These are phyloP conservation scores for Cyphellophora europaea DNA, from an alignment of 2,329 filamentous ascomycete species.

Conservation along the genomic window DNA sequence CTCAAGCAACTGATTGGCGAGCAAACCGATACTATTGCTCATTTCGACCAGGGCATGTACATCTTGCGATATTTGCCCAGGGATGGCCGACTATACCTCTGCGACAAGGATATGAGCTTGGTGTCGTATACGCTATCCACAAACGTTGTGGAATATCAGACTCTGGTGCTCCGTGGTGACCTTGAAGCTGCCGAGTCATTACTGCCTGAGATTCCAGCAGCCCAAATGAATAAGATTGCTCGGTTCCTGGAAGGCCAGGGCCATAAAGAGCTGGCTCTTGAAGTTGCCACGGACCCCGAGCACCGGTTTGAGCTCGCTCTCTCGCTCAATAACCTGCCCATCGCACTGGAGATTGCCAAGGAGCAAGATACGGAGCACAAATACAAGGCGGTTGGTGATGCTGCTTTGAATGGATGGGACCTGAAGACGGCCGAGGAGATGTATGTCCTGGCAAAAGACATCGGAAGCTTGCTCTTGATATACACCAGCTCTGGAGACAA, in stretches of 20 bases:
- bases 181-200: constrained; percentile 85
- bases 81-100: constrained; percentile 89
- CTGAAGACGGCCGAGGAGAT: constrained; percentile 83
- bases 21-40: constrained; percentile 93
- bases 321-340: constrained; percentile 69
- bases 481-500: constrained; percentile 78
- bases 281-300: constrained; percentile 88
- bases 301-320: constrained; percentile 94
- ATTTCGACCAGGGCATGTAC: constrained; percentile 94
- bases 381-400: constrained; percentile 95
- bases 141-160: constrained; percentile 93
- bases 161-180: constrained; percentile 83
- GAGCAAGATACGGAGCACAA: constrained; percentile 87
- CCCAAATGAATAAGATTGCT: constrained; percentile 96
- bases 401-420: constrained; percentile 79
- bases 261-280: constrained; percentile 88
- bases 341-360: constrained; percentile 74
- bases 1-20: constrained; percentile 97
- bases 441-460: constrained; percentile 81
- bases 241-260: constrained; percentile 95
- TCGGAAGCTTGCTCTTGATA: constrained; percentile 79
- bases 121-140: constrained; percentile 87
- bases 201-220: constrained; percentile 72
- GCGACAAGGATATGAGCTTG: constrained; percentile 89
- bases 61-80: constrained; percentile 89